phyloP scores from a whole-genome alignment of 2,329 filamentous ascomycete species.

The Venturia carpophila region DNA sequence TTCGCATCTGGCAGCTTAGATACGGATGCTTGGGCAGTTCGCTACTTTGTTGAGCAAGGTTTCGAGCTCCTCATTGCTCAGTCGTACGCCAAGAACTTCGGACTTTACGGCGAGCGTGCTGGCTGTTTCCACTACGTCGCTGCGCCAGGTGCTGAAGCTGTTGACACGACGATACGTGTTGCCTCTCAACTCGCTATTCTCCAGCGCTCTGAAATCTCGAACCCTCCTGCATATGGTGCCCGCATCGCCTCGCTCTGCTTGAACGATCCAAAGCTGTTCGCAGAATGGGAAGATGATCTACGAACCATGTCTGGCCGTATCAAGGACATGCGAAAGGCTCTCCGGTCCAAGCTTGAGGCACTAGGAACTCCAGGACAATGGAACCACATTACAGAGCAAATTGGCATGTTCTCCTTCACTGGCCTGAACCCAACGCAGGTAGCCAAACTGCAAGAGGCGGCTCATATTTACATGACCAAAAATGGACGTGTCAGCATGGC shows the following conservation, averaged over 20 bases:
- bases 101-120: constrained; percentile 91
- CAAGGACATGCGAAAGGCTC: constrained; percentile 74
- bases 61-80: constrained; percentile 55
- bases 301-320: constrained; percentile 93
- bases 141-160: constrained; percentile 58
- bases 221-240: constrained; percentile 90
- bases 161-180: constrained; percentile 54
- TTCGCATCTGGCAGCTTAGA: constrained; percentile 87
- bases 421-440: constrained; percentile 70
- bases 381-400: constrained; percentile 98
- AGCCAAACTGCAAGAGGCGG: constrained; percentile 57
- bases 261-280: constrained; percentile 73
- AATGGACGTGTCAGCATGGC: constrained; percentile 98
- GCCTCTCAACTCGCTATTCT: constrained; percentile 86
- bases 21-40: constrained; percentile 83
- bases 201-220: constrained; percentile 95
- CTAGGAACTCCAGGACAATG: constrained; percentile 81
- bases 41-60: constrained; percentile 88
- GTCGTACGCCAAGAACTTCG: constrained; percentile 53
- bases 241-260: constrained; percentile 78
- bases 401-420: constrained; percentile 98
- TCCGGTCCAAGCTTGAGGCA: constrained; percentile 74
- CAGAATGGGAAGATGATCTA: constrained; percentile 88
- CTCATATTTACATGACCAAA: constrained; percentile 88
- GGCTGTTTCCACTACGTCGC: constrained; percentile 95